These are phyloP conservation scores for Thalia dealbata DNA, from an alignment of 176 grass and related monocot genomes.

Conservation along the genomic window DNA sequence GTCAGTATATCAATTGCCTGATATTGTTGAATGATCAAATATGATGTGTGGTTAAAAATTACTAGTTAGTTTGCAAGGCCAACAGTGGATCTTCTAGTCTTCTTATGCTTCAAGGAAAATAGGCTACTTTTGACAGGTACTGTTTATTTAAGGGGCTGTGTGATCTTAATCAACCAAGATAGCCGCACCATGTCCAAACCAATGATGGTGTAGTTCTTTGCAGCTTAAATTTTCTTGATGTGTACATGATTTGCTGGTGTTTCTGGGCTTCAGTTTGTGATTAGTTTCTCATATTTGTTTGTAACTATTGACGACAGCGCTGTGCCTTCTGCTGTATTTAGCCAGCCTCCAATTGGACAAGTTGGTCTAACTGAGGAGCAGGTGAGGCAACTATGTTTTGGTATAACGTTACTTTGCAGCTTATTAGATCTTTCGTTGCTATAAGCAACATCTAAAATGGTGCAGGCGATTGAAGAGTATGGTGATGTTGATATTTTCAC, in stretches of 20 bases:
- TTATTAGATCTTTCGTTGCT: conserved; percentile 1
- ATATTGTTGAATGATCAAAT: too few species aligned
- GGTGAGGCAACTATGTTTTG: conserved; percentile 25
- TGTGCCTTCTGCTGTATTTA: conserved; percentile 86
- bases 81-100: not conserved
- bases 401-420: not conserved
- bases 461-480: conserved; percentile 60
- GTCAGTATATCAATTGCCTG: too few species aligned
- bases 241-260: not conserved
- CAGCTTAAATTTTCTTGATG: not conserved
- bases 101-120: not conserved
- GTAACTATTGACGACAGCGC: conserved; percentile 36
- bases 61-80: not conserved
- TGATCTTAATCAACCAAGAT: not conserved
- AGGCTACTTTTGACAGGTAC: not conserved
- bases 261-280: not conserved
- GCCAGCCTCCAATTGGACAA: conserved; percentile 82
- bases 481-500: conserved; percentile 66
- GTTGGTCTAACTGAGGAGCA: conserved; percentile 82
- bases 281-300: not conserved
- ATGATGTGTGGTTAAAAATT: too few species aligned
- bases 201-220: too few species aligned
- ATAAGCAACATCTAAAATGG: not conserved
- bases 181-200: not conserved
- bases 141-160: not conserved